Conservation (phyloP, 2,329 filamentous ascomycete species). For the Penicillium janthinellum region DNA sequence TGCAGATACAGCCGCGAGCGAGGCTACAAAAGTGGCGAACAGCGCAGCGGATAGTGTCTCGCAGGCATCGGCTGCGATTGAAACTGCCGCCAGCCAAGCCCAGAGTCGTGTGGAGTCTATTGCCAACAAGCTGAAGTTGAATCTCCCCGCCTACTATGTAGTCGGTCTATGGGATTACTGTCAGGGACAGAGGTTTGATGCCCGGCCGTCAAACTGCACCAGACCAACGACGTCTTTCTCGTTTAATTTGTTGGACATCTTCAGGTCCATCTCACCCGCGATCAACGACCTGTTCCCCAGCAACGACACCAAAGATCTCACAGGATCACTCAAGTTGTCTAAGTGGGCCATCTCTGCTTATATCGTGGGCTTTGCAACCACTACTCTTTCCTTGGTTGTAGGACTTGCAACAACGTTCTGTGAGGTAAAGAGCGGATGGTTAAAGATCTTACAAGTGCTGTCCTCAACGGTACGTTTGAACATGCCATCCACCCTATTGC, state of each 20-base stretch:
- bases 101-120: neutral
- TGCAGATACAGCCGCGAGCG: neutral
- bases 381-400: neutral
- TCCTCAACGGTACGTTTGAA: constrained; percentile 3
- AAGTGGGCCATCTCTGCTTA: constrained; percentile 7
- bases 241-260: constrained; percentile 9
- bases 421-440: neutral
- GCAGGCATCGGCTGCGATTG: neutral
- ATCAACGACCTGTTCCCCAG: constrained; percentile 6
- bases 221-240: constrained; percentile 9
- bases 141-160: constrained; percentile 7
- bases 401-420: constrained; percentile 4
- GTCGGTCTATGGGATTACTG: constrained; percentile 17
- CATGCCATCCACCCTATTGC: neutral
- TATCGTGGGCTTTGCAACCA: constrained; percentile 8
- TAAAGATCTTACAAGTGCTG: neutral
- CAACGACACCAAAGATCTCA: constrained; percentile 1
- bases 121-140: constrained; percentile 4
- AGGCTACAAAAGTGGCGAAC: neutral
- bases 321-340: constrained; percentile 7
- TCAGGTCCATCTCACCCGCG: neutral
- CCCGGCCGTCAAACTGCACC: constrained; percentile 2
- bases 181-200: neutral
- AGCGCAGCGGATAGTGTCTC: neutral
- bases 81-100: constrained; percentile 1